Conservation (phyloP, 345 rosid species). For the Clausena lansium region DNA sequence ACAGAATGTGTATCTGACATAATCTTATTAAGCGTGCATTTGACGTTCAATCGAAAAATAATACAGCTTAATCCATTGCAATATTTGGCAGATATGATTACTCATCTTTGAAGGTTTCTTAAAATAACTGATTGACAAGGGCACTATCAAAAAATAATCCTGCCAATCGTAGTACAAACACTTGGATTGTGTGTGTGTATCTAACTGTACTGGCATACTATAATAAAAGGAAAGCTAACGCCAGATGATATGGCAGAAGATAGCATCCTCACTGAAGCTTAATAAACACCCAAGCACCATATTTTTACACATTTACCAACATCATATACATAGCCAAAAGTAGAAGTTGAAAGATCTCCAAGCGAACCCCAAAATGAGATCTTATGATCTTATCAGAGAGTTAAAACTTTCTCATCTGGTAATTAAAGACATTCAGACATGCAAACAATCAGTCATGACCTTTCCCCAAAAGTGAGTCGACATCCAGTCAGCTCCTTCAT, state of each 20-base stretch:
- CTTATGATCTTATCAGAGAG: constrained; percentile 26
- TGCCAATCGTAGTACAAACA: not conserved
- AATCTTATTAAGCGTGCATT: not conserved
- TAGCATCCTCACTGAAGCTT: not conserved
- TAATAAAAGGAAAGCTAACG: not conserved
- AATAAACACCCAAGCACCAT: not conserved
- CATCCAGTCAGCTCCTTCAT: constrained; percentile 26
- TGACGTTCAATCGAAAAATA: not conserved
- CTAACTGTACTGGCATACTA: not conserved
- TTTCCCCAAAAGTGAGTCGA: not conserved
- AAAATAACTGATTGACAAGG: not conserved
- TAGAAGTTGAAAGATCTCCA: constrained; percentile 36
- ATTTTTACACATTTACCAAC: not conserved
- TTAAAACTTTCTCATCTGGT: not conserved
- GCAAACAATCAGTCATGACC: not conserved
- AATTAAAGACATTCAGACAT: not conserved
- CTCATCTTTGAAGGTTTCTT: not conserved
- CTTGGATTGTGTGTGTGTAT: not conserved
- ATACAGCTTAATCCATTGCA: not conserved
- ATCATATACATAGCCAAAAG: constrained; percentile 21
- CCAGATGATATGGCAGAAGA: not conserved
- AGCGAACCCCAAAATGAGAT: constrained; percentile 55
- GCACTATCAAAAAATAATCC: not conserved
- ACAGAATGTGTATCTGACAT: too few relatives aligned
- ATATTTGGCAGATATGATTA: not conserved